A percentile compares a stretch with the other conserved stretches of the same genome.
Evolutionary conservation across 768 basidiomycete genomes (phyloP).

Genomic region (Mycena haematopus): DNA sequence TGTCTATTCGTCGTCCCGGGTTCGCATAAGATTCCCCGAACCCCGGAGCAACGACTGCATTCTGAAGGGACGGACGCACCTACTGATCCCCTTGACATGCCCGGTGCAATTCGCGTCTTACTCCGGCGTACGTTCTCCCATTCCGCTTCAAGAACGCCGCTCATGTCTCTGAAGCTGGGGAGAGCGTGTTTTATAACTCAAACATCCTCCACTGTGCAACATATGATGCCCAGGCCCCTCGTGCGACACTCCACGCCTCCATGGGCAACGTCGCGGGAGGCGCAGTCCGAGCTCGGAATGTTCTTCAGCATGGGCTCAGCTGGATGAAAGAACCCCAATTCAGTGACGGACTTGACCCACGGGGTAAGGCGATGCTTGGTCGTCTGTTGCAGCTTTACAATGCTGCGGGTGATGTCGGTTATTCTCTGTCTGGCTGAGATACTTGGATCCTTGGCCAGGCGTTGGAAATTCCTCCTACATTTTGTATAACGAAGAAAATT

Average conservation of each 20-base stretch:
- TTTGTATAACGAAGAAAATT: no score
- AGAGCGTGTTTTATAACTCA: conserved; percentile 81
- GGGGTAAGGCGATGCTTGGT: conserved; percentile 62
- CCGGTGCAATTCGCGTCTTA: conserved; percentile 61
- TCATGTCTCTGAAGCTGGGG: conserved; percentile 54
- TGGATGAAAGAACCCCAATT: conserved; percentile 72
- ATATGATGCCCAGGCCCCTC: conserved; percentile 54
- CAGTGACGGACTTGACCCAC: conserved; percentile 48
- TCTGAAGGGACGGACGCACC: conserved; percentile 61
- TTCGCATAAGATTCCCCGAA: conserved; percentile 65
- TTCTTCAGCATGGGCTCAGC: conserved; percentile 74
- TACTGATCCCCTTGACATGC: conserved; percentile 69
- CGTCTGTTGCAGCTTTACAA: conserved; percentile 63
- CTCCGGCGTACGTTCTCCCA: conserved; percentile 54
- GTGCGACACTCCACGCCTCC: conserved; percentile 74
- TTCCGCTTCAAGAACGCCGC: background rate
- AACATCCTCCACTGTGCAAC: conserved; percentile 80
- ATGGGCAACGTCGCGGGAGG: conserved; percentile 72
- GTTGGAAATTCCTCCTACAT: no score
- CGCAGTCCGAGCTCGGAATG: conserved; percentile 66
- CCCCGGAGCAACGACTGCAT: conserved; percentile 60
- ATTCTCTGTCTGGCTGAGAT: conserved; percentile 51
- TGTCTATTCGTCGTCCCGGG: conserved; percentile 77
- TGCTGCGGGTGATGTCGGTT: conserved; percentile 51
- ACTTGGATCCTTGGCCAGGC: no score